Percentiles rank a stretch among this genome's conserved stretches.
Evolutionary conservation across 1,284 basidiomycete species (phyloP).

Genomic region (Sanghuangporus sanghuang): DNA sequence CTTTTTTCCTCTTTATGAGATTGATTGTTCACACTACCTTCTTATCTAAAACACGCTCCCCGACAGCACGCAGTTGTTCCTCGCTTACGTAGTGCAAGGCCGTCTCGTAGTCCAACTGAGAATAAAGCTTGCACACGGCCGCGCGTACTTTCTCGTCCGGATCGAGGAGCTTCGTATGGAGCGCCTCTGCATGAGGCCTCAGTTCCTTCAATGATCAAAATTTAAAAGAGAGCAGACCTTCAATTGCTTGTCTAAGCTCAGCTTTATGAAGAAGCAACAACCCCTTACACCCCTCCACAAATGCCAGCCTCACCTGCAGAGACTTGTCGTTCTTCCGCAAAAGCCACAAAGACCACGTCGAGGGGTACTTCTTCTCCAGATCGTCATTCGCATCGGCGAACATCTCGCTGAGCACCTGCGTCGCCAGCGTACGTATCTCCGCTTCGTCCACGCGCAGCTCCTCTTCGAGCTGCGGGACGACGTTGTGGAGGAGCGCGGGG

Average conservation of each 20-base stretch:
- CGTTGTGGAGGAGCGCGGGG: conserved; percentile 80
- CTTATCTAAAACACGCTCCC: conserved; percentile 78
- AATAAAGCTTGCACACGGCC: conserved; percentile 79
- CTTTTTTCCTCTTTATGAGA: not conserved
- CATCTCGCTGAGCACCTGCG: conserved; percentile 86
- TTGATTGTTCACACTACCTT: conserved; percentile 49
- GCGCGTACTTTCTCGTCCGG: conserved; percentile 90
- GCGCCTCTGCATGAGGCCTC: conserved; percentile 39
- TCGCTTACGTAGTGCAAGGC: conserved; percentile 78
- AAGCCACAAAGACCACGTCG: conserved; percentile 86
- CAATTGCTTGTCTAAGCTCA: conserved; percentile 40
- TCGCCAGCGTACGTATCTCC: conserved; percentile 72
- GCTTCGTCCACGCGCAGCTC: conserved; percentile 80
- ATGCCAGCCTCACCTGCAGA: conserved; percentile 66
- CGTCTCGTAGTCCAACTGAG: conserved; percentile 86
- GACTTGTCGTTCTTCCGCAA: conserved; percentile 77
- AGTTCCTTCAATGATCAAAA: conserved; percentile 14
- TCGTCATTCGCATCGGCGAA: conserved; percentile 74
- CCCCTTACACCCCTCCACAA: conserved; percentile 68
- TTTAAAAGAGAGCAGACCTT: conserved; percentile 48
- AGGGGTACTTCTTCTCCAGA: conserved; percentile 75
- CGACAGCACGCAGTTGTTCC: conserved; percentile 58
- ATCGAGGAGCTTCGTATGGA: conserved; percentile 72
- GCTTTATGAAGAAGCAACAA: conserved; percentile 67
- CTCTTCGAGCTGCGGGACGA: conserved; percentile 91